phyloP scores from a whole-genome alignment of 176 grass and related monocot species.

The Oryza nivara region DNA sequence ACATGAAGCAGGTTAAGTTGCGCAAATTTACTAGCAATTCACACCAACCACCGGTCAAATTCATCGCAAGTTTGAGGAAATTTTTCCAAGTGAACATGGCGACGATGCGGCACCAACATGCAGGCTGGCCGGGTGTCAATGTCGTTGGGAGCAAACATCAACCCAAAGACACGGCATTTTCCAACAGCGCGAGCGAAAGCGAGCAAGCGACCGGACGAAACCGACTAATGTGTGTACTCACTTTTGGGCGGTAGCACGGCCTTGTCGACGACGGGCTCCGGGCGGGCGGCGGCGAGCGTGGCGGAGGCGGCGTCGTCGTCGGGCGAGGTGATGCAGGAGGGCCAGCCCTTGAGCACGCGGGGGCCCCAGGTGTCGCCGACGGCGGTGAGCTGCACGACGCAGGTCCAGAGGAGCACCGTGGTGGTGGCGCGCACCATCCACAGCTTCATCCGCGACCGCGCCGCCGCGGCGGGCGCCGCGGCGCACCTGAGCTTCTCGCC shows the following conservation, averaged over 20 bases:
- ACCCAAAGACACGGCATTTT: conserved; percentile 13
- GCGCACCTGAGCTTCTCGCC: conserved; percentile 52
- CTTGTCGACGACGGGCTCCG: conserved; percentile 49
- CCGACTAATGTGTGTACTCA: conserved; percentile 41
- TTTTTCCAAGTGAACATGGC: not conserved
- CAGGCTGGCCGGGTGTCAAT: conserved; percentile 39
- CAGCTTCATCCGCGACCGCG: conserved; percentile 68
- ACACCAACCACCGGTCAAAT: conserved; percentile 28
- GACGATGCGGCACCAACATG: conserved; percentile 42
- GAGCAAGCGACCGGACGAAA: conserved; percentile 5
- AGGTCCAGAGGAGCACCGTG: conserved; percentile 72
- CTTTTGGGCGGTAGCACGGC: conserved; percentile 64
- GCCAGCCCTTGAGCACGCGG: conserved; percentile 74
- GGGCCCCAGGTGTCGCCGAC: conserved; percentile 77
- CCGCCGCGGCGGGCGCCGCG: conserved; percentile 26
- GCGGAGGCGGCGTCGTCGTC: conserved; percentile 25
- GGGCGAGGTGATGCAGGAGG: conserved; percentile 61
- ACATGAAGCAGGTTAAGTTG: not conserved
- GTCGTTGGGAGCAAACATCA: conserved; percentile 34
- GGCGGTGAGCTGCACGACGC: conserved; percentile 77
- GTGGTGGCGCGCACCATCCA: conserved; percentile 72
- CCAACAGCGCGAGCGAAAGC: conserved; percentile 22
- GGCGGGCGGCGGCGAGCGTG: not conserved
- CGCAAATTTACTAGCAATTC: not conserved
- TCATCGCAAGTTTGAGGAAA: conserved; percentile 9